Percentiles rank a stretch among this genome's conserved stretches.
phyloP scores from a whole-genome alignment of 179 eudicot species.

The Silene coronaria region DNA sequence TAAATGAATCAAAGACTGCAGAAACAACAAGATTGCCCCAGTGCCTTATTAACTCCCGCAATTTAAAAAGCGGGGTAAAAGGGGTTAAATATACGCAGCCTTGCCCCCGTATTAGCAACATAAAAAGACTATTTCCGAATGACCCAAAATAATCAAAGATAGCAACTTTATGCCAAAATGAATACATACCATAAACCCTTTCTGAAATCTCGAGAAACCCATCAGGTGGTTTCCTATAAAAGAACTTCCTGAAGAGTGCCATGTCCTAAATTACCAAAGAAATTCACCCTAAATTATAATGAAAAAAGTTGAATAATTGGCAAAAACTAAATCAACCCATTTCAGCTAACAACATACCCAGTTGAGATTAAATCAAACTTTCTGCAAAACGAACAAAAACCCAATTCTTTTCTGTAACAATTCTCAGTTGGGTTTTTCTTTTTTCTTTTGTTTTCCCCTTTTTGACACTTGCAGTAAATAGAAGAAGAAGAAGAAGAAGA shows the following conservation, averaged over 20 bases:
- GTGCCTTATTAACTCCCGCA: no score
- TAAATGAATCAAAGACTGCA: neutral
- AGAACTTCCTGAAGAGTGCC: slow-evolving; percentile 65
- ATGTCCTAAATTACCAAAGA: slow-evolving; percentile 28
- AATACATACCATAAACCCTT: slow-evolving; percentile 62
- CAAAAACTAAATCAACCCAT: slow-evolving; percentile 23
- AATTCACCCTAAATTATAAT: slow-evolving; percentile 11
- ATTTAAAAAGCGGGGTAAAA: no score
- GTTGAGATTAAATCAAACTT: slow-evolving; percentile 23
- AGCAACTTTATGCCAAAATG: neutral
- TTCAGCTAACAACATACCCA: slow-evolving; percentile 29
- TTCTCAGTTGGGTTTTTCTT: slow-evolving; percentile 25
- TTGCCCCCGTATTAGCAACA: no score
- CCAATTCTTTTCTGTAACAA: neutral
- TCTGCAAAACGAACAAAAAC: slow-evolving; percentile 20
- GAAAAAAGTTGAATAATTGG: slow-evolving; percentile 14
- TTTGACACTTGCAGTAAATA: slow-evolving; percentile 35
- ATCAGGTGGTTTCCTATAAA: slow-evolving; percentile 79
- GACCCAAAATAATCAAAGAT: slow-evolving; percentile 8
- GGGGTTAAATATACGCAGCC: no score
- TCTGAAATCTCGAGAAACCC: slow-evolving; percentile 83
- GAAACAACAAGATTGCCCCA: no score
- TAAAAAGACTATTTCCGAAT: neutral
- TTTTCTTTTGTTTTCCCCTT: slow-evolving; percentile 28
- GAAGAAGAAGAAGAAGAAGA: neutral